phyloP scores from a whole-genome alignment of 2,329 filamentous ascomycete genomes.

The Alternaria longipes region DNA sequence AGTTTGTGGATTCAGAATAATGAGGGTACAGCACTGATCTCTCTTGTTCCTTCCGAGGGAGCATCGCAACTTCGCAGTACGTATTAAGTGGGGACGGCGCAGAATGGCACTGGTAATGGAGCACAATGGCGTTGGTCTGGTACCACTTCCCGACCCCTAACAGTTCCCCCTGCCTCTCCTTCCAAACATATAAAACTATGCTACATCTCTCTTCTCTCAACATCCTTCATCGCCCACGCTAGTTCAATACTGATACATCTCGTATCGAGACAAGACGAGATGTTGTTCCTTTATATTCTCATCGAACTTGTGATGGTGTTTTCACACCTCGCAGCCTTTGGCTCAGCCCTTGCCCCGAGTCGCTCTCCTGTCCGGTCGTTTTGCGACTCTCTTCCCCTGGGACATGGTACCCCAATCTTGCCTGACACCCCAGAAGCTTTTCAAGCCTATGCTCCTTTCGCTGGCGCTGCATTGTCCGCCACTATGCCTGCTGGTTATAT shows the following conservation, averaged over 20 bases:
- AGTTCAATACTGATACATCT: neutral
- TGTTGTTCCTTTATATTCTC: neutral
- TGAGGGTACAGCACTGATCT: neutral
- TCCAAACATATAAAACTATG: neutral
- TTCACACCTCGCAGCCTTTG: neutral
- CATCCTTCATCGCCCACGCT: neutral
- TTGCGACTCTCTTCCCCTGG: conserved; percentile 3
- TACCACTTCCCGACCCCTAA: neutral
- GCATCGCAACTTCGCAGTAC: neutral
- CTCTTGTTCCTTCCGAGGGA: neutral
- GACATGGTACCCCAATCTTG: conserved; percentile 7
- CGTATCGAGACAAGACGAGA: neutral
- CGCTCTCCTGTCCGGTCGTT: neutral
- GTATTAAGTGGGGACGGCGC: neutral
- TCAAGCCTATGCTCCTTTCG: conserved; percentile 16
- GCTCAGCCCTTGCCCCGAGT: neutral
- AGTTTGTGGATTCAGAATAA: neutral
- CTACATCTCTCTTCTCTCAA: neutral
- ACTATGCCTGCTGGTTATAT: conserved; percentile 26
- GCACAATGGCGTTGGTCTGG: neutral
- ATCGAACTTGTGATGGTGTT: neutral
- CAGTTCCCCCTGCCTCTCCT: neutral
- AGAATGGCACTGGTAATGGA: neutral
- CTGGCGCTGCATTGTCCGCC: conserved; percentile 19
- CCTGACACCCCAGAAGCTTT: conserved; percentile 28